These are phyloP conservation scores for Cornus controversa DNA, from an alignment of 148 eudicot genomes.

Conservation along the genomic window DNA sequence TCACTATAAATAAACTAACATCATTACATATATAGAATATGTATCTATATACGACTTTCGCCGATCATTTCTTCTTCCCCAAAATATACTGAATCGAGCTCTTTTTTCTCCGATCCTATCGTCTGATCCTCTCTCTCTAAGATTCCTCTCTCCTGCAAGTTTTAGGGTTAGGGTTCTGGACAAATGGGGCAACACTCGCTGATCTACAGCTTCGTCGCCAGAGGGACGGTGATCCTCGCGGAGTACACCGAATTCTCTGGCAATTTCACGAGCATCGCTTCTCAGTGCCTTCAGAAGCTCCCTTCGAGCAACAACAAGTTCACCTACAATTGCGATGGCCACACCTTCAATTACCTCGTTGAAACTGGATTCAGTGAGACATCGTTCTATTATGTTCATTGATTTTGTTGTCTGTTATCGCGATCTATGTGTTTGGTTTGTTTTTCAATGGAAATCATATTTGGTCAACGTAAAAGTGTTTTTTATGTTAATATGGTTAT, in stretches of 20 bases:
- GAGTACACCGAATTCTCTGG: slow-evolving; percentile 29
- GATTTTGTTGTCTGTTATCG: background rate
- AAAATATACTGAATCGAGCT: background rate
- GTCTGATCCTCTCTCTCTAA: background rate
- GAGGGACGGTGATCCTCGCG: slow-evolving; percentile 28
- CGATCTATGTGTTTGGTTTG: background rate
- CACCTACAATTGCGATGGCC: slow-evolving; percentile 31
- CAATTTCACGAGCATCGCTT: slow-evolving; percentile 26
- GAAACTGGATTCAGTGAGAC: slow-evolving; percentile 27
- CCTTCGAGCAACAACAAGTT: slow-evolving; percentile 26
- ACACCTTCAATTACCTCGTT: slow-evolving; percentile 31
- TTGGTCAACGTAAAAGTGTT: background rate
- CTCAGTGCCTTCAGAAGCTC: slow-evolving; percentile 30
- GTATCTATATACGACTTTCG: background rate
- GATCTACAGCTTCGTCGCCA: slow-evolving; percentile 29
- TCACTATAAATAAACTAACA: background rate
- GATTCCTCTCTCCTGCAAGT: background rate
- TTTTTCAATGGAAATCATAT: background rate
- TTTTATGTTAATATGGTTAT: background rate
- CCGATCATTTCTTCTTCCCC: background rate
- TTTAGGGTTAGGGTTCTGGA: background rate
- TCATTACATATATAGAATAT: background rate
- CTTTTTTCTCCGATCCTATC: background rate
- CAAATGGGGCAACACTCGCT: slow-evolving; percentile 26
- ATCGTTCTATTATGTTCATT: background rate